Evolutionary conservation across 192 early-diverging fungal genomes (phyloP).

Genomic region (Linderina pennispora): DNA sequence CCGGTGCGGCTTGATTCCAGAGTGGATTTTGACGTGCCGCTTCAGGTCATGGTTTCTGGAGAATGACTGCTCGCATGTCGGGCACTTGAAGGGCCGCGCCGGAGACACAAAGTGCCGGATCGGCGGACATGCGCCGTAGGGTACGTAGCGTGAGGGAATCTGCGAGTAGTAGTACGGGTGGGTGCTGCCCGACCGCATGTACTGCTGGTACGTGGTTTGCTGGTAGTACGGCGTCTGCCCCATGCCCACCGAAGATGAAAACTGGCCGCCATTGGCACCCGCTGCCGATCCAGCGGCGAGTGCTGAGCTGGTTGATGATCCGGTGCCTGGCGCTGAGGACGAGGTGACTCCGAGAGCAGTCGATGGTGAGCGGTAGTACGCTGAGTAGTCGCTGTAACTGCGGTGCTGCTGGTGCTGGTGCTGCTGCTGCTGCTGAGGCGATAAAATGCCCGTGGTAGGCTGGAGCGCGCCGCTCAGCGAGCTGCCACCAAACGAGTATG

Average conservation of each 20-base stretch:
- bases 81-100: conserved; percentile 50
- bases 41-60: conserved; percentile 71
- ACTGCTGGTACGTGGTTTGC: conserved; percentile 37
- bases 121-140: conserved; percentile 40
- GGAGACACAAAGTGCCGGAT: conserved; percentile 48
- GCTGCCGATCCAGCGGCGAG: conserved; percentile 7
- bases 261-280: background rate
- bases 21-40: conserved; percentile 70
- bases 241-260: conserved; percentile 1
- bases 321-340: conserved; percentile 1
- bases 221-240: conserved; percentile 37
- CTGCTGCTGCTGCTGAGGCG: conserved; percentile 14
- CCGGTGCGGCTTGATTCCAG: conserved; percentile 69
- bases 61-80: conserved; percentile 52
- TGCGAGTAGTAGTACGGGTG: conserved; percentile 45
- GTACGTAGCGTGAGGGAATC: conserved; percentile 34
- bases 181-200: conserved; percentile 20
- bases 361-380: conserved; percentile 43
- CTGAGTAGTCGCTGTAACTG: conserved; percentile 37
- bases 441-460: conserved; percentile 2
- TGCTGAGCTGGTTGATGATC: conserved; percentile 17
- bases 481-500: background rate
- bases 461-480: conserved; percentile 4
- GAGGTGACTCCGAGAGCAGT: conserved; percentile 18
- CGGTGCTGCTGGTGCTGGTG: conserved; percentile 18